Evolutionary conservation across 495 filamentous ascomycete species (phyloP), one percentile per base, ranked within the genome.

Genomic region (Staphylotrichum longicolle): DNA sequence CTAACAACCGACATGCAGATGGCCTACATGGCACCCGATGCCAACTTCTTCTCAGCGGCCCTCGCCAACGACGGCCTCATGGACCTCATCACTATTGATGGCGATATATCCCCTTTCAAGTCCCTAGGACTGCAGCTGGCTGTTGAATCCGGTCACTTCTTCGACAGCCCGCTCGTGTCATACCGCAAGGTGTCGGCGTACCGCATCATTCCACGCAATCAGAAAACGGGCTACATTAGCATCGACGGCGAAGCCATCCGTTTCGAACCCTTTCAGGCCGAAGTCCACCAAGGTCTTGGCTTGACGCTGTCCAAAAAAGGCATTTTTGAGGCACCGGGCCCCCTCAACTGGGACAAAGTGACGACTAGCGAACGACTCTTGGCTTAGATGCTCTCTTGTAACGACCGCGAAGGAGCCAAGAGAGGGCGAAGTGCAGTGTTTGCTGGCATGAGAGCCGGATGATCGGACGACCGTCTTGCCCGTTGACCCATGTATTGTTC

Each of bases 201-300:
- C 70, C 83, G 94, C 40, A 85, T 98, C 62, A 84, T 88, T 1
- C 94, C 94, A 0, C 87, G 85, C 27, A 75, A 82, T 53, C 77
- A 85, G 77, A 62, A 80, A 77, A 54, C 56, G 51, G 78, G 94
- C 5, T 94, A 91, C 74, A 93, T 98, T 72, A 93, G 91, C 69
- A 91, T 98, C 66, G 94, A 98, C 66, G 94, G 94, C 33, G 94
- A 98, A 73, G 78, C 84, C 30, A 77, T 95, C 10, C 89, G 91
- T 1, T 97, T 93, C 66, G 86, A 87, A 59, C 87, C 90, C 0
- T 93, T 96, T 72, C 94, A 98, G 75, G 91, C 85, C 8, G 94
- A 98, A 76, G 77, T 96, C 12, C 91, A 96, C 75, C 80, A 82
- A 50, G 90, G 91, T 0, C 76, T 98, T 32, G 94, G 90, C n/a